phyloP scores from a whole-genome alignment of 768 basidiomycete genomes.

The Leccinum barrowsii region DNA sequence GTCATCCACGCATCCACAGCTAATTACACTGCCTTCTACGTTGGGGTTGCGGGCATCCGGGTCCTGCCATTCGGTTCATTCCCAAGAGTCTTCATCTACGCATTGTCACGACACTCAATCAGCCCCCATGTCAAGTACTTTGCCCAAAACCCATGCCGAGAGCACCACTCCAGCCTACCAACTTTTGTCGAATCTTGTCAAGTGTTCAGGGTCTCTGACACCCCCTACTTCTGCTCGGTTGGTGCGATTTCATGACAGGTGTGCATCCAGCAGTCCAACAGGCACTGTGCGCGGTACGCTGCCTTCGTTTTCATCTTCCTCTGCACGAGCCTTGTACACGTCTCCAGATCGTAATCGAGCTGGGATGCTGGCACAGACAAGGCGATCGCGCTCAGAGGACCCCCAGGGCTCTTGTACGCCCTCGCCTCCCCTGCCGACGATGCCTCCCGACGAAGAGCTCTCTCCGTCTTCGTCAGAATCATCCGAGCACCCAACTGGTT shows the following conservation, averaged over 20 bases:
- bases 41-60: constrained; percentile 53
- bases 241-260: constrained; percentile 32
- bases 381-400: constrained; percentile 30
- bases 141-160: constrained; percentile 38
- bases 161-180: constrained; percentile 56
- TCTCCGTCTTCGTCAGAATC: constrained; percentile 49
- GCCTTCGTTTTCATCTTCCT: constrained; percentile 12
- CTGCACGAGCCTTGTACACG: constrained; percentile 6
- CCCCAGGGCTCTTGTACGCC: constrained; percentile 23
- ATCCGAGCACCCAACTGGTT: constrained; percentile 50
- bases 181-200: constrained; percentile 57
- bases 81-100: constrained; percentile 1
- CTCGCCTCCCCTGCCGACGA: constrained; percentile 39
- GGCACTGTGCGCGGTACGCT: constrained; percentile 25
- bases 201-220: constrained; percentile 30
- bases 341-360: constrained; percentile 16
- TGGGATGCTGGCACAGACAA: constrained; percentile 5
- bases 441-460: constrained; percentile 55
- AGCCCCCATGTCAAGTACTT: background rate
- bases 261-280: constrained; percentile 32
- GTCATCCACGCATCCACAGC: constrained; percentile 48
- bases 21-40: constrained; percentile 64
- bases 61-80: constrained; percentile 24
- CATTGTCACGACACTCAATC: constrained; percentile 1
- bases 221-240: constrained; percentile 25